Percentiles rank a stretch among this genome's conserved stretches.
Conservation (phyloP, 225 moss, liverwort and hornwort species). For the Pleurozium schreberi region DNA sequence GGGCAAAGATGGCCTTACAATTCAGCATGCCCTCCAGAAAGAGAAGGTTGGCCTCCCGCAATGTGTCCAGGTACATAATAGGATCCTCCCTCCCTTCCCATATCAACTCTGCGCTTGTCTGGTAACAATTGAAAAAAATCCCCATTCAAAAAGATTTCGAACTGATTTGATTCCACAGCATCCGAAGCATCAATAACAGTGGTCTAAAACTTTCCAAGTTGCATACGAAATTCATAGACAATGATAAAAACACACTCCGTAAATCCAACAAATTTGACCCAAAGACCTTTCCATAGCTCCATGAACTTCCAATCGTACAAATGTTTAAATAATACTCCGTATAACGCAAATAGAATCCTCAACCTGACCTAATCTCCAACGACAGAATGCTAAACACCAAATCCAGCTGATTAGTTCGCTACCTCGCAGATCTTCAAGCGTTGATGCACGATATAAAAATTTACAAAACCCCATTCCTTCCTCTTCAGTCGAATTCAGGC, state of each 20-base stretch:
- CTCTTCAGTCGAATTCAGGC: not conserved
- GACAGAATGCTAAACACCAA: not conserved
- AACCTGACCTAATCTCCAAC: not conserved
- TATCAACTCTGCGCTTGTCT: constrained; percentile 74
- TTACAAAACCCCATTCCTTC: not conserved
- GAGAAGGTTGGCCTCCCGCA: constrained; percentile 64
- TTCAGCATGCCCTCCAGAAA: constrained; percentile 79
- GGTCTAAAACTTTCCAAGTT: not conserved
- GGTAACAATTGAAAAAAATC: not conserved
- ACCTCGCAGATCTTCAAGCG: not conserved
- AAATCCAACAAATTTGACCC: not conserved
- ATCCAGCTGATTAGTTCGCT: not conserved
- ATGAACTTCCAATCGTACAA: not conserved
- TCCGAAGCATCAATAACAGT: not conserved
- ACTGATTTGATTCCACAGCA: not conserved
- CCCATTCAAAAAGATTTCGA: not conserved
- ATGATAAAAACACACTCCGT: too few relatives aligned
- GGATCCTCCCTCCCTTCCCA: constrained; percentile 69
- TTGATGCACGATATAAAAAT: not conserved
- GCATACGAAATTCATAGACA: not conserved
- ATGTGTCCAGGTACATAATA: constrained; percentile 44
- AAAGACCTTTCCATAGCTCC: not conserved
- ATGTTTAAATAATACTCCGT: not conserved
- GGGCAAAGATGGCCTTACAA: not conserved
- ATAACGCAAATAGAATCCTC: not conserved